phyloP scores from a whole-genome alignment of 345 rosid species.

The Moringa oleifera region DNA sequence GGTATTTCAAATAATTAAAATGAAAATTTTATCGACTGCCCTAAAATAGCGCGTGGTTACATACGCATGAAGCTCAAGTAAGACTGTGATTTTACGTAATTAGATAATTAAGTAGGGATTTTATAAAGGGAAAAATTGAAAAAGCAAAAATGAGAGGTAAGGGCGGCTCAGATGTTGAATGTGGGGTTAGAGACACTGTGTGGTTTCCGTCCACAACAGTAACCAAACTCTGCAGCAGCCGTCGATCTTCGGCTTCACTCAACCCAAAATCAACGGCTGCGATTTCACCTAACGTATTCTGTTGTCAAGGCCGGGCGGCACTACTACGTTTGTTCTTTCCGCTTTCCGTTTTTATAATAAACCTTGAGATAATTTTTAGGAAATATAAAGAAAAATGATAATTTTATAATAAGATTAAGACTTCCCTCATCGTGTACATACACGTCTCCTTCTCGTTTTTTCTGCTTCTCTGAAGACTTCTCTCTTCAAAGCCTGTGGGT shows the following conservation, averaged over 20 bases:
- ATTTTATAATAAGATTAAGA: not conserved
- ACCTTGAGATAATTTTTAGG: not conserved
- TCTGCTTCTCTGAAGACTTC: not conserved
- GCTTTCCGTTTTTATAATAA: not conserved
- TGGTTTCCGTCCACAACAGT: conserved; percentile 10
- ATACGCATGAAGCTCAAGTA: not conserved
- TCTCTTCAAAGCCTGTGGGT: not conserved
- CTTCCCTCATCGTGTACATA: conserved; percentile 8
- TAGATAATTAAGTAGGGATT: not conserved
- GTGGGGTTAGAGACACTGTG: conserved; percentile 1
- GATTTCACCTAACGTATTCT: not conserved
- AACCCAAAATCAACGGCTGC: conserved; percentile 17
- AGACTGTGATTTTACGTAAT: too few species aligned
- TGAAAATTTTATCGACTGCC: too few species aligned
- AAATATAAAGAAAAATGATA: not conserved
- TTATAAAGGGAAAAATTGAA: not conserved
- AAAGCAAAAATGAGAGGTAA: not conserved
- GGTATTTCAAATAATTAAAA: too few species aligned
- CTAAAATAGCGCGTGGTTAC: too few species aligned
- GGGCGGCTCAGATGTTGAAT: conserved; percentile 16
- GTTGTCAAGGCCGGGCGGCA: conserved; percentile 22
- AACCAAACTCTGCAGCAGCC: conserved; percentile 13
- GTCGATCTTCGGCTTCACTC: conserved; percentile 24
- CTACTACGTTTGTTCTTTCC: not conserved
- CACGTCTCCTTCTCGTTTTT: conserved; percentile 16